These are phyloP conservation scores for Botryotinia convoluta DNA, from an alignment of 2,329 filamentous ascomycete species.

Conservation along the genomic window DNA sequence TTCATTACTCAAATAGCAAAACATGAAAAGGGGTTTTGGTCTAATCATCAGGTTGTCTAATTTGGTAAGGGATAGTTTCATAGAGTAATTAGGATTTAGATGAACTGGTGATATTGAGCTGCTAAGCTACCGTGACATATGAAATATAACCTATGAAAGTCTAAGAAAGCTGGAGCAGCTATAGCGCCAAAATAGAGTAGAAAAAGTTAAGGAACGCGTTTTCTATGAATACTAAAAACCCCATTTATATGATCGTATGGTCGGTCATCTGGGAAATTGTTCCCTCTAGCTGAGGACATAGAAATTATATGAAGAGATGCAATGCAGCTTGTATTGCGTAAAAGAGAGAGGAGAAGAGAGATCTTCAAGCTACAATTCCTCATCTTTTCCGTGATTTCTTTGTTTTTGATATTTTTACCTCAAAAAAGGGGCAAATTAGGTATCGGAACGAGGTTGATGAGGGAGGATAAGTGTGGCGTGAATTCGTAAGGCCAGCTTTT, in stretches of 20 bases:
- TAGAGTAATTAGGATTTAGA: not conserved
- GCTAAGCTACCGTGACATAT: not conserved
- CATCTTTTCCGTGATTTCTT: too few relatives aligned
- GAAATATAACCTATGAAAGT: not conserved
- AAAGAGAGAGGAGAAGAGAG: not conserved
- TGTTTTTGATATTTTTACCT: accelerated
- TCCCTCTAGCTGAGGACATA: not conserved
- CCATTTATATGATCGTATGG: too few relatives aligned
- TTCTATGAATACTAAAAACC: accelerated
- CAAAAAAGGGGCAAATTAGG: not conserved
- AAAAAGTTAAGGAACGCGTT: accelerated
- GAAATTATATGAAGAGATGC: not conserved
- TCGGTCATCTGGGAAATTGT: not conserved
- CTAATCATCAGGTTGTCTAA: not conserved
- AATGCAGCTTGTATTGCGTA: not conserved
- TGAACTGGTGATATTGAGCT: not conserved
- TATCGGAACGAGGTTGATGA: not conserved
- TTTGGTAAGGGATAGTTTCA: not conserved
- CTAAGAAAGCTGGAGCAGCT: not conserved
- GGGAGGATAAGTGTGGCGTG: not conserved
- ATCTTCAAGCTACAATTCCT: not conserved
- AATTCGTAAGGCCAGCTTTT: not conserved
- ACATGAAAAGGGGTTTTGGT: not conserved
- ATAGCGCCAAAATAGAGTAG: not conserved
- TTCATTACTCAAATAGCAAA: not conserved